These are phyloP conservation scores for Halophytophthora batemanensis DNA, from an alignment of 352 stramenopile species.

Conservation along the genomic window DNA sequence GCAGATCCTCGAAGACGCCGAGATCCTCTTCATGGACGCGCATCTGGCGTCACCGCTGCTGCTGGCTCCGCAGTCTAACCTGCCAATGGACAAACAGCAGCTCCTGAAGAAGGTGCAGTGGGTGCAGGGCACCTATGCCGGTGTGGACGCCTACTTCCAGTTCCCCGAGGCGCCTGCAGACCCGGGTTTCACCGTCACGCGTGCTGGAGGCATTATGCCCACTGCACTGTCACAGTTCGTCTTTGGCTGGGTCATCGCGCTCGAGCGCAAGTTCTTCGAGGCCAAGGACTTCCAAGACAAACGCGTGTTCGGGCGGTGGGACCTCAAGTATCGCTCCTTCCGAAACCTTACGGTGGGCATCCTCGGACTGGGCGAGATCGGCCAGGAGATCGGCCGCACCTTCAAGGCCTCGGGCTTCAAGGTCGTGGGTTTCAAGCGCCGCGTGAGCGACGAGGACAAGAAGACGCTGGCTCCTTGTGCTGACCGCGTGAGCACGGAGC, in stretches of 20 bases:
- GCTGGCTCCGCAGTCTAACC: constrained; percentile 20
- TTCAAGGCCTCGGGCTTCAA: constrained; percentile 49
- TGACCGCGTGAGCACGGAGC: constrained; percentile 41
- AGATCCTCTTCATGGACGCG: constrained; percentile 39
- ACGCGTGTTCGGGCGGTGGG: constrained; percentile 31
- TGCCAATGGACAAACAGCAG: constrained; percentile 27
- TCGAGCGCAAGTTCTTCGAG: constrained; percentile 64
- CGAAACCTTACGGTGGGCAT: constrained; percentile 48
- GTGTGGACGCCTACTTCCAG: constrained; percentile 60
- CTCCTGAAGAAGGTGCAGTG: constrained; percentile 48
- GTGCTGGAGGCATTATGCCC: constrained; percentile 53
- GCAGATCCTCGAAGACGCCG: constrained; percentile 22
- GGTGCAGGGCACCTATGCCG: constrained; percentile 70
- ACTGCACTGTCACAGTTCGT: constrained; percentile 24
- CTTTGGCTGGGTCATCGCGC: constrained; percentile 17
- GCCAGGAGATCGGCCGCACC: constrained; percentile 49
- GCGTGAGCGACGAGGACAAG: constrained; percentile 14
- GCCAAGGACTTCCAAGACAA: constrained; percentile 35
- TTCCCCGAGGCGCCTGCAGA: no score
- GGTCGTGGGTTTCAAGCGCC: constrained; percentile 71
- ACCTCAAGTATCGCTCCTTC: constrained; percentile 45
- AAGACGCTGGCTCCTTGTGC: constrained; percentile 14
- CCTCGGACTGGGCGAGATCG: constrained; percentile 63
- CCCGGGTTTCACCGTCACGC: constrained; percentile 58
- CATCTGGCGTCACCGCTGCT: constrained; percentile 39